Evolutionary conservation across 768 basidiomycete genomes (phyloP), one percentile per base, ranked within the genome.

Genomic region (Pulveroboletus ravenelii): DNA sequence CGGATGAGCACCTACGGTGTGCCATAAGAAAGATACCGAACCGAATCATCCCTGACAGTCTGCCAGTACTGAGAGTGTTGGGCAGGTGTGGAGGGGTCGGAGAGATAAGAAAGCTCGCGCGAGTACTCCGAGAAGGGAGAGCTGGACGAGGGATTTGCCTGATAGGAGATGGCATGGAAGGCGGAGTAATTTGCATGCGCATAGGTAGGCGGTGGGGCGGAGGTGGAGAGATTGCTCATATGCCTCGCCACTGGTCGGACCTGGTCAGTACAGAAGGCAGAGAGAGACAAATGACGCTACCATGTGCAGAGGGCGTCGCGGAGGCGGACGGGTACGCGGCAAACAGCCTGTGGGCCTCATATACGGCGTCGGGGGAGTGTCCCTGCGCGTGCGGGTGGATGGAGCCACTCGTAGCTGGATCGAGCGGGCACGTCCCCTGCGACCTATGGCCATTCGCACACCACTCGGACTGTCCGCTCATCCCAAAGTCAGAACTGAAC

Each of bases 221-320:
- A 74, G 31, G 82, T 69, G 20, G 81, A 80, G 56, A 89, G 73
- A 54, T 72, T 78, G 55, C 72, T 74, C 20, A 89, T 62, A 68
- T 89, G 88, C 29, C 84, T 73, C 20, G 85, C 75, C 38, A 85
- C 89, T 90, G 52, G 39, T 25, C 55, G n/a, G 12, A 1, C 1
- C 62, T 47, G 58, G 62, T 62, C 56, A 62, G 52, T 53, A 5
- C 27, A 10, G 5, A 55, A 10, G 55, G 45, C 29, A 41, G 29
- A 45, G 52, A 37, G 27, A 6, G 30, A 27, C 17, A 10, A 13
- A 35, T 10, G 35, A 40, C 31, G 39, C 69, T 62, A 87, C 89
- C 86, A 62, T 90, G 88, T 34, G 80, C 74, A 8, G 86, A 78
- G n/a, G 87, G 87, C 5, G 83, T 86, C 25, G 84, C 82, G 52